These are phyloP conservation scores for Alternaria triticimaculans DNA, from an alignment of 2,329 filamentous ascomycete species.

Conservation along the genomic window DNA sequence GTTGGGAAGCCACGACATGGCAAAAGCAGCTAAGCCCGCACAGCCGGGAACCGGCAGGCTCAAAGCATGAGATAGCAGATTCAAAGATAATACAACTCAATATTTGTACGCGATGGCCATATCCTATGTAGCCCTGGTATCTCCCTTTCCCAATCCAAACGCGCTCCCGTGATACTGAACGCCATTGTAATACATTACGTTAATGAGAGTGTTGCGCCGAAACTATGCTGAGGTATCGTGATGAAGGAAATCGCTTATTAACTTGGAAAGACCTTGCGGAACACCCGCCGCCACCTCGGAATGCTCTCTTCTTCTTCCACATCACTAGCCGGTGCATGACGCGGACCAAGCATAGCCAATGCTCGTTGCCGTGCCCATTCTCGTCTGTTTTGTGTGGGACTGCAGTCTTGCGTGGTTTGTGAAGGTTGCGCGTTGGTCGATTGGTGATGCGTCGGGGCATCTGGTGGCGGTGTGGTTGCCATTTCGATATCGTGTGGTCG, in stretches of 20 bases:
- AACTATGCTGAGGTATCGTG: conserved; percentile 4
- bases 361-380: conserved; percentile 57
- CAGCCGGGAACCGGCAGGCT: neutral
- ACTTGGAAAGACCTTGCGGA: conserved; percentile 45
- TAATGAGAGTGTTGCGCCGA: conserved; percentile 4
- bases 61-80: neutral
- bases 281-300: conserved; percentile 35
- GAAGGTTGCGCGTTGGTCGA: neutral
- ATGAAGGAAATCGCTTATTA: conserved; percentile 21
- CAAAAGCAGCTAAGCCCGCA: neutral
- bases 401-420: conserved; percentile 14
- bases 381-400: conserved; percentile 40
- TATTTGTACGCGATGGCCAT: neutral
- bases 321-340: conserved; percentile 25
- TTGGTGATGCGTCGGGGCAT: neutral
- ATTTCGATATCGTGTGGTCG: conserved; percentile 42
- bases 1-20: conserved; percentile 5
- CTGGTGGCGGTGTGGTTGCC: conserved; percentile 15
- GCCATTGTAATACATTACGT: neutral
- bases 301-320: conserved; percentile 31
- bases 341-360: conserved; percentile 51
- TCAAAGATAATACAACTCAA: neutral
- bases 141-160: neutral
- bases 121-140: neutral
- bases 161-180: neutral